A percentile compares a stretch with the other conserved stretches of the same genome.
These are phyloP conservation scores for Tribonema minus DNA, from an alignment of 108 stramenopile species.

Conservation along the genomic window DNA sequence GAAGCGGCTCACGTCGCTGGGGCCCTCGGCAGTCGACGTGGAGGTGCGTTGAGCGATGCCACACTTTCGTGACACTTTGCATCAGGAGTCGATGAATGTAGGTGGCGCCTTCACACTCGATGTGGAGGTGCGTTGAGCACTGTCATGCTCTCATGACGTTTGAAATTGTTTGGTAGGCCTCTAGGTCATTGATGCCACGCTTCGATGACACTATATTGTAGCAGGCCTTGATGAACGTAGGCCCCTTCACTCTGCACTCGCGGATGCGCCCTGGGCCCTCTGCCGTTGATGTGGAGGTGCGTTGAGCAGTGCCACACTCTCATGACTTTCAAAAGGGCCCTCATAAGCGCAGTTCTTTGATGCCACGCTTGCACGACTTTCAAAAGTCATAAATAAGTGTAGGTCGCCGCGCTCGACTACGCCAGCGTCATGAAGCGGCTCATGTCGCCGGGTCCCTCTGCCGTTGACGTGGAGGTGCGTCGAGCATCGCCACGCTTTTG, in stretches of 20 bases:
- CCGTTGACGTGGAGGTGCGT: conserved; percentile 77
- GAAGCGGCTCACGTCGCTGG: conserved; percentile 65
- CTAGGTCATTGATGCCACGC: neutral
- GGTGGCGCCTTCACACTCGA: conserved; percentile 82
- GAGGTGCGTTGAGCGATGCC: conserved; percentile 54
- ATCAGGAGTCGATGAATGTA: conserved; percentile 68
- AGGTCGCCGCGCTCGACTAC: conserved; percentile 37
- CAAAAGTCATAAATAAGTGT: too few relatives aligned
- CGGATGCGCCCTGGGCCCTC: too few relatives aligned
- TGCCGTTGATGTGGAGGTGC: too few relatives aligned
- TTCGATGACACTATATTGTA: too few relatives aligned
- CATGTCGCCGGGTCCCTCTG: conserved; percentile 70
- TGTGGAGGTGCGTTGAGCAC: conserved; percentile 60
- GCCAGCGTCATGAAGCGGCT: conserved; percentile 66
- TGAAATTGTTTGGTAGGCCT: neutral
- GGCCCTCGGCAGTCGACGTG: conserved; percentile 87
- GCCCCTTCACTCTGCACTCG: too few relatives aligned
- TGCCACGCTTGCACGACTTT: too few relatives aligned
- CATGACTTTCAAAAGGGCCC: too few relatives aligned
- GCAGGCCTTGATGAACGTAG: too few relatives aligned
- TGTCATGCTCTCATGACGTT: neutral
- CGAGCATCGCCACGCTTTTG: too few relatives aligned
- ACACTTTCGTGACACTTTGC: too few relatives aligned
- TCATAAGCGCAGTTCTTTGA: too few relatives aligned
- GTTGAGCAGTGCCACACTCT: too few relatives aligned